These are phyloP conservation scores for Colletotrichum paranaense DNA, from an alignment of 2,329 filamentous ascomycete genomes.

Conservation along the genomic window DNA sequence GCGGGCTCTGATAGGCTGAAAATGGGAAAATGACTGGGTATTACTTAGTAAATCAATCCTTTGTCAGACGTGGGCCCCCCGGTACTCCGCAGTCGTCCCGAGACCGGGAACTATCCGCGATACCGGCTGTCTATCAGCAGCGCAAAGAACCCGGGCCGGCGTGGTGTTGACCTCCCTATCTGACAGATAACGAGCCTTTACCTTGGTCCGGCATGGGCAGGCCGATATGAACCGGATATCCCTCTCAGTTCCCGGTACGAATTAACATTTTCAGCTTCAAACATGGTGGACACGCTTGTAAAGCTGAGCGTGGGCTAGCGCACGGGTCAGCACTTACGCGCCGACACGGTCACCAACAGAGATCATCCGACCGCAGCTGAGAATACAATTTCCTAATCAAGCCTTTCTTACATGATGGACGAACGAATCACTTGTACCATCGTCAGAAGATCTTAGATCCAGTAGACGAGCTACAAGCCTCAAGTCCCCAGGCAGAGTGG, in stretches of 20 bases:
- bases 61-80: neutral
- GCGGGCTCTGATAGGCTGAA: neutral
- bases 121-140: neutral
- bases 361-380: no score
- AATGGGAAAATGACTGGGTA: neutral
- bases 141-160: neutral
- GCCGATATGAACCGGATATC: neutral
- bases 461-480: neutral
- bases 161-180: neutral
- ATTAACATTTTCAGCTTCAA: neutral
- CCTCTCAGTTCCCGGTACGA: neutral
- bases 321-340: no score
- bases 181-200: neutral
- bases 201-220: neutral
- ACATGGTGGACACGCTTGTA: neutral
- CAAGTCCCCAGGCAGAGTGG: neutral
- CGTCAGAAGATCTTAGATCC: neutral
- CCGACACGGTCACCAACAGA: no score
- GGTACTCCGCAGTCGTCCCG: neutral
- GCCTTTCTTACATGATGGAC: no score
- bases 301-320: no score
- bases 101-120: slow-evolving; percentile 3
- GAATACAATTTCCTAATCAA: no score
- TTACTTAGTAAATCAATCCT: neutral
- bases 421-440: no score